Conservation (phyloP, 805 yeast genomes). For the Starmera quercuum region DNA sequence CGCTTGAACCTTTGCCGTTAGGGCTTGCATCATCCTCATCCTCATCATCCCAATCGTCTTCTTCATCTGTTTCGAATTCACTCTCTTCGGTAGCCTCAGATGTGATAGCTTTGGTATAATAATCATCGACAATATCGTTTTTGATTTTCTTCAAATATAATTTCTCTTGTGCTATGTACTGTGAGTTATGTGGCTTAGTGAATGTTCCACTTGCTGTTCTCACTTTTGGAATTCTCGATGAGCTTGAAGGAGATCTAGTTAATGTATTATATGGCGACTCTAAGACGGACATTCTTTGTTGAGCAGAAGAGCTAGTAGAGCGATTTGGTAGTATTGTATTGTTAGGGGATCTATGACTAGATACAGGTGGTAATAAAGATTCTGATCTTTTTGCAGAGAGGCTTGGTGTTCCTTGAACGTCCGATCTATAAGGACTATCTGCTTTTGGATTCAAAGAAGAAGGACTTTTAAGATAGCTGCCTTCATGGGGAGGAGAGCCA, state of each 20-base stretch:
- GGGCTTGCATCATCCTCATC: slow-evolving; percentile 13
- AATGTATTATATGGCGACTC: slow-evolving; percentile 6
- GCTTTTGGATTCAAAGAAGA: too few species aligned
- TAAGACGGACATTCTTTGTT: slow-evolving; percentile 14
- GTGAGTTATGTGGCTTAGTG: slow-evolving; percentile 19
- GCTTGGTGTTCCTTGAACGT: too few species aligned
- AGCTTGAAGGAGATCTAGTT: slow-evolving; percentile 16
- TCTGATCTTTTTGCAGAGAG: slow-evolving; percentile 3
- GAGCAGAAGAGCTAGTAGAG: slow-evolving; percentile 10
- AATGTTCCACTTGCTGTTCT: slow-evolving; percentile 11
- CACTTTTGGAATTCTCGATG: slow-evolving; percentile 11
- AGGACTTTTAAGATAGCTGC: too few species aligned
- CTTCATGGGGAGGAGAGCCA: too few species aligned
- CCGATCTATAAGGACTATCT: too few species aligned
- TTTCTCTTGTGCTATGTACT: slow-evolving; percentile 48
- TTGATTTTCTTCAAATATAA: slow-evolving; percentile 56
- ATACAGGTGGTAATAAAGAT: background rate
- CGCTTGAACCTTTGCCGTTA: slow-evolving; percentile 26
- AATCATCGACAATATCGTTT: slow-evolving; percentile 58
- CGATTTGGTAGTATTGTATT: slow-evolving; percentile 10
- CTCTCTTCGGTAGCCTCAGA: slow-evolving; percentile 29
- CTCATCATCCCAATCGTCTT: slow-evolving; percentile 23
- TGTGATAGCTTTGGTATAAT: slow-evolving; percentile 60
- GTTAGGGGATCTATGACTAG: slow-evolving; percentile 8
- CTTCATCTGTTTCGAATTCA: slow-evolving; percentile 22